Base-by-base conservation (phyloP, 768 basidiomycete species). In the Naganishia kalamii region DNA sequence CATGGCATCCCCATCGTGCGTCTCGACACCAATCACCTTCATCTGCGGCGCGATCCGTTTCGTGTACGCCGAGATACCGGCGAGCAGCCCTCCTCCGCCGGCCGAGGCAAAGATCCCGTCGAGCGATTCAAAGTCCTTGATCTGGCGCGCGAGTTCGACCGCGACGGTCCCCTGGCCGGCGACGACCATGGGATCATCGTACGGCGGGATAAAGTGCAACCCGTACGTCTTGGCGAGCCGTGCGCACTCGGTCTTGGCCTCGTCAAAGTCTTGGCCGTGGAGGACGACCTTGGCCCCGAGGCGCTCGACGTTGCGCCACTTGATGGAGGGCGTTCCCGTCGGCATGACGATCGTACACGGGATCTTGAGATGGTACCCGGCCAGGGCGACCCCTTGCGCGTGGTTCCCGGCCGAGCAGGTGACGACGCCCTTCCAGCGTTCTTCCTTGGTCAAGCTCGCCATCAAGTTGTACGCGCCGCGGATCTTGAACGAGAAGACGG, bases 281-380 rank as follows among this genome's bases (percentile, higher is more conserved):
- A 97, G 83, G 60, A 99, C 86, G 69, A 97, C 92, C 72, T 94
- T 93, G 37, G 93, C 91, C 59, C 92, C 93, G 29, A 99, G 82
- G 23, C 94, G 87, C n/a, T 88, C 85, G 29, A 96, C 96, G 72
- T 94, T 97, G 65, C 86, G 83, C 74, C 93, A 90, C 81, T 99
- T 99, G 83, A 99, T 99, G 43, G 88, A 84, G 1, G 96, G 96
- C 2, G 96, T 98, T 15, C 86, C 90, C 44, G 87, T 81, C 0
- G 96, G 96, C 96, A 99, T 98, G 68, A 99, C 91, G 72, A 99
- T 98, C n/a, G 92, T 97, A 69, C 92, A 96, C 3, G 96, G 92
- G 66, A 98, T 88, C 35, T 84, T 84, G 30, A 99, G 85, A 63
- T 86, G 85, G 49, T 85, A 79, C 12, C 94, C 91, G n/a, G 96